These are phyloP conservation scores for Fusarium transvaalense DNA, from an alignment of 2,329 filamentous ascomycete species.

Conservation along the genomic window DNA sequence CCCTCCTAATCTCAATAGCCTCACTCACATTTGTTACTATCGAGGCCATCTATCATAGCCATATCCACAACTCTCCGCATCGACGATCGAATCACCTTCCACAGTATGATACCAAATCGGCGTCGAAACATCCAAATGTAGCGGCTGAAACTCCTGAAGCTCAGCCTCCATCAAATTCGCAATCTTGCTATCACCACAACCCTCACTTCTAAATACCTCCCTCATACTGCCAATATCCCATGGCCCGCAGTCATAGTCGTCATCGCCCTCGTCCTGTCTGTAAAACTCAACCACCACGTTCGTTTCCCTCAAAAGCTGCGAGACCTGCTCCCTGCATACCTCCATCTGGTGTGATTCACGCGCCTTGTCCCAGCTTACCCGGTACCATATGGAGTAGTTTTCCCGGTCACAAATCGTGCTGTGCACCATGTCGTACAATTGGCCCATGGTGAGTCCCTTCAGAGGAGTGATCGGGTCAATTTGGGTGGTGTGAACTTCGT, in stretches of 20 bases:
- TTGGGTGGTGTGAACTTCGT: slow-evolving; percentile 8
- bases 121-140: slow-evolving; percentile 13
- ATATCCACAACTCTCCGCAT: slow-evolving; percentile 19
- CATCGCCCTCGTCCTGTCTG: not conserved
- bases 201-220: slow-evolving; percentile 13
- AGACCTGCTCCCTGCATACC: slow-evolving; percentile 7
- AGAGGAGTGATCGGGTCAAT: not conserved
- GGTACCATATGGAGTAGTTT: slow-evolving; percentile 22
- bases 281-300: slow-evolving; percentile 33
- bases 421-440: slow-evolving; percentile 36
- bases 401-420: slow-evolving; percentile 16
- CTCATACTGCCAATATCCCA: slow-evolving; percentile 19
- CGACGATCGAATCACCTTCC: slow-evolving; percentile 24
- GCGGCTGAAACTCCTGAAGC: slow-evolving; percentile 12
- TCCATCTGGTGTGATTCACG: slow-evolving; percentile 4
- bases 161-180: slow-evolving; percentile 3
- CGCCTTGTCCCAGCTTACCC: slow-evolving; percentile 20
- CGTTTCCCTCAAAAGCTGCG: slow-evolving; percentile 12
- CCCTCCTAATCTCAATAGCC: not conserved
- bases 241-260: slow-evolving; percentile 22
- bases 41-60: slow-evolving; percentile 14
- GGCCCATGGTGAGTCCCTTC: slow-evolving; percentile 34
- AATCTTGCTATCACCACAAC: slow-evolving; percentile 1
- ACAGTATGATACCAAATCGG: slow-evolving; percentile 17
- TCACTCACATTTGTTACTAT: slow-evolving; percentile 8